phyloP scores from a whole-genome alignment of 2,329 filamentous ascomycete species.

The Fusarium globosum region DNA sequence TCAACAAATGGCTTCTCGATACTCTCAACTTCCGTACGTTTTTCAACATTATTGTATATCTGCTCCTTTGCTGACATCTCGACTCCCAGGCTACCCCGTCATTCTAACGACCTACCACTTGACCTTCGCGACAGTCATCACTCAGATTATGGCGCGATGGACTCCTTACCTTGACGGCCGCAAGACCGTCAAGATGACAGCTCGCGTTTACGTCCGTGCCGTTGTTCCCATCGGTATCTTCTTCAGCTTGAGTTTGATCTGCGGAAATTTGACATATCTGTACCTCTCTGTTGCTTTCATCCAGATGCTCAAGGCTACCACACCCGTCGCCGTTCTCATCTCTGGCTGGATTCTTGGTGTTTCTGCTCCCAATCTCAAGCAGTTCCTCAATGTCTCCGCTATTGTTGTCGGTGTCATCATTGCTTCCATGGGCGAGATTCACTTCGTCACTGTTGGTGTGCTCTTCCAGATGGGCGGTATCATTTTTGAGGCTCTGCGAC shows the following conservation, averaged over 20 bases:
- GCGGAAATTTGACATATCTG: slow-evolving; percentile 94
- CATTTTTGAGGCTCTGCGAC: slow-evolving; percentile 82
- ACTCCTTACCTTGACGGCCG: slow-evolving; percentile 91
- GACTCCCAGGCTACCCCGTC: slow-evolving; percentile 71
- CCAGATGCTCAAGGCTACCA: slow-evolving; percentile 99
- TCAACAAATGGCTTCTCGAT: slow-evolving; percentile 99
- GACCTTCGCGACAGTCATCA: slow-evolving; percentile 92
- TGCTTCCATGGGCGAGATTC: slow-evolving; percentile 94
- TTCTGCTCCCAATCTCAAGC: slow-evolving; percentile 83
- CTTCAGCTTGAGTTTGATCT: slow-evolving; percentile 96
- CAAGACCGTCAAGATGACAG: slow-evolving; percentile 97
- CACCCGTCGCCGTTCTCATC: slow-evolving; percentile 90
- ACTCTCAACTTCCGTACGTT: slow-evolving; percentile 77
- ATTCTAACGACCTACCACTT: slow-evolving; percentile 97
- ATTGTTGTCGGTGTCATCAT: slow-evolving; percentile 96
- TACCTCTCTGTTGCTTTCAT: slow-evolving; percentile 97
- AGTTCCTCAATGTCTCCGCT: slow-evolving; percentile 90
- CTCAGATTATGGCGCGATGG: slow-evolving; percentile 90
- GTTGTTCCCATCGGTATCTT: slow-evolving; percentile 96
- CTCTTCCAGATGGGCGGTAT: slow-evolving; percentile 83
- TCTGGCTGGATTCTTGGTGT: slow-evolving; percentile 90
- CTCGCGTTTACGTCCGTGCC: slow-evolving; percentile 88
- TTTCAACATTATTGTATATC: not conserved
- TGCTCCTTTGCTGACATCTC: slow-evolving; percentile 29
- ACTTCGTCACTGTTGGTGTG: slow-evolving; percentile 85